phyloP scores from a whole-genome alignment of 306 rosid genomes.

The Glycine latifolia region DNA sequence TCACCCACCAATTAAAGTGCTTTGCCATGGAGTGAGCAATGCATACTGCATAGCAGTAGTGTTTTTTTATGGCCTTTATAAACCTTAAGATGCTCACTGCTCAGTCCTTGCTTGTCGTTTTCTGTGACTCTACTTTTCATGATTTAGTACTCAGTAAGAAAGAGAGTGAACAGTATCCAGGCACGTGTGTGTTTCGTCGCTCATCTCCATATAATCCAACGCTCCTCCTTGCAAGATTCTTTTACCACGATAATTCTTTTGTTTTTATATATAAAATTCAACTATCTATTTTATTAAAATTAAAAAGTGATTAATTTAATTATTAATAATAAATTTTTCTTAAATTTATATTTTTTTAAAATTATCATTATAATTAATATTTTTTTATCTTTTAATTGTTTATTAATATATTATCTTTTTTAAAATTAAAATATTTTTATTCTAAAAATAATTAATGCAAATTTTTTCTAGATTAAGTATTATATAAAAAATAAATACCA shows the following conservation, averaged over 20 bases:
- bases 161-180: background rate
- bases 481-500: no score
- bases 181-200: slow-evolving; percentile 47
- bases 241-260: background rate
- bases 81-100: slow-evolving; percentile 2
- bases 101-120: slow-evolving; percentile 52
- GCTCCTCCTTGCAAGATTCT: slow-evolving; percentile 47
- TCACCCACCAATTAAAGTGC: slow-evolving; percentile 3
- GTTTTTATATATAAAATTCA: no score
- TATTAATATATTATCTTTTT: no score
- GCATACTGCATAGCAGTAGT: background rate
- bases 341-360: no score
- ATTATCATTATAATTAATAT: no score
- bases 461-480: no score
- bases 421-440: no score
- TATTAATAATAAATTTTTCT: no score
- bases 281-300: no score
- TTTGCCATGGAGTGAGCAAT: background rate
- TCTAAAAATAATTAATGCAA: no score
- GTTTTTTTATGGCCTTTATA: background rate
- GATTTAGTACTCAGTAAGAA: slow-evolving; percentile 24
- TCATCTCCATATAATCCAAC: slow-evolving; percentile 48
- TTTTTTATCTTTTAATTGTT: no score
- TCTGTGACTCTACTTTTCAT: slow-evolving; percentile 54
- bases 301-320: no score